Conservation (phyloP, 345 rosid species). For the sweet orange (Citrus sinensis) region DNA sequence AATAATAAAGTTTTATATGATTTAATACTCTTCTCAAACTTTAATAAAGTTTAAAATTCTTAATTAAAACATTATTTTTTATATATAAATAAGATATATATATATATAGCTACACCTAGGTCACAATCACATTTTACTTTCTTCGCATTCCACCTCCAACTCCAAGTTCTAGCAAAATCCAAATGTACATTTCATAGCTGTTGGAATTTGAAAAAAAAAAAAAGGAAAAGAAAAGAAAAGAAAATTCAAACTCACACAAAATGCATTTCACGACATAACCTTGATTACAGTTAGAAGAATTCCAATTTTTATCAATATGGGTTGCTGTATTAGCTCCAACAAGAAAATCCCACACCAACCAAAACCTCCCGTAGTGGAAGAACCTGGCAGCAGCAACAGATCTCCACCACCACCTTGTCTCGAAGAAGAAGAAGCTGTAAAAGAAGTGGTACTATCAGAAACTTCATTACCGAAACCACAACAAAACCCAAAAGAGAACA, state of each 20-base stretch:
- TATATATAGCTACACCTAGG: neutral
- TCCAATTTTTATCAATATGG: constrained; percentile 26
- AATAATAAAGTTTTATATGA: no score
- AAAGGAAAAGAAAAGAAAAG: neutral
- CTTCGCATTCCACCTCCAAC: neutral
- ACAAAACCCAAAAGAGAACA: neutral
- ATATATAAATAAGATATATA: neutral
- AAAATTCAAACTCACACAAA: neutral
- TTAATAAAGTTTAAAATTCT: no score
- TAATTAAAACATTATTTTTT: no score
- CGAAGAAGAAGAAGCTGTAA: constrained; percentile 70
- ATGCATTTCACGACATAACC: neutral
- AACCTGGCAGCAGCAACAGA: neutral
- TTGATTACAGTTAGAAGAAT: neutral
- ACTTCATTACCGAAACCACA: constrained; percentile 26
- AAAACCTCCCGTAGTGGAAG: neutral
- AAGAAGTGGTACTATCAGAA: constrained; percentile 65
- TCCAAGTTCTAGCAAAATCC: neutral
- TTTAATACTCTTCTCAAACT: no score
- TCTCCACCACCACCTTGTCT: constrained; percentile 24
- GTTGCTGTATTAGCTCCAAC: constrained; percentile 56
- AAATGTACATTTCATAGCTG: neutral
- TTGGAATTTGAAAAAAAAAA: neutral
- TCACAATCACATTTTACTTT: neutral
- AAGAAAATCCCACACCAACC: constrained; percentile 15